Evolutionary conservation across 768 basidiomycete genomes (phyloP), one percentile per base, ranked within the genome.

Genomic region (Pulveroboletus frians): DNA sequence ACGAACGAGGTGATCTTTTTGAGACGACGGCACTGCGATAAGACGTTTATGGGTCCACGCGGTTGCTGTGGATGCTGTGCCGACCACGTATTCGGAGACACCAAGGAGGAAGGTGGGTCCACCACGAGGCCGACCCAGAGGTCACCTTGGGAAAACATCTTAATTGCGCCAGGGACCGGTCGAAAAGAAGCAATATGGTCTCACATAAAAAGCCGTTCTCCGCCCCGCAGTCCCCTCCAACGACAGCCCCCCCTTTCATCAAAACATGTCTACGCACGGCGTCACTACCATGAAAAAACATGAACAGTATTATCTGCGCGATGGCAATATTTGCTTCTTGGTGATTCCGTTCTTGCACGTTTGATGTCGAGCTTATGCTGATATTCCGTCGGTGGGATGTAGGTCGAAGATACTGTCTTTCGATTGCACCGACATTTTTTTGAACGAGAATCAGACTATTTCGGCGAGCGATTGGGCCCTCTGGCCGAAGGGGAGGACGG

Each of bases 241-340:
- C 48, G 34, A 41, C 17, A 5, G 1, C 43, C 36, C 31, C 14
- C 9, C 10, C 43, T 38, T 6, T n/a, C 36, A 3, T 3, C 5
- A 26, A 27, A 38, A 0, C 0, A 55, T 52, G 54, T 11, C 62
- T 0, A 29, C 29, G 9, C n/a, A 17, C 0, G 57, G 63, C 0
- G 49, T 72, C 0, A 46, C 40, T 0, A 26, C 64, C 2, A 52
- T 69, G 32, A 55, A 49, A 30, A 50, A 53, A 18, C 62, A 70
- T 35, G 52, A 61, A 0, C 61, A 72, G 0, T 85, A 79, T 50
- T 84, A 80, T 45, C 59, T 85, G 10, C 61, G 68, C 0, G 76
- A 75, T 1, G 84, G 76, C 0, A 82, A 83, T 55, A 54, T 83
- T 0, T 71, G 70, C 3, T 74, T 84, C 48, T 45, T 80, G 23